Conservation (phyloP, 192 early-diverging fungal species). For the Gonapodya prolifera region DNA sequence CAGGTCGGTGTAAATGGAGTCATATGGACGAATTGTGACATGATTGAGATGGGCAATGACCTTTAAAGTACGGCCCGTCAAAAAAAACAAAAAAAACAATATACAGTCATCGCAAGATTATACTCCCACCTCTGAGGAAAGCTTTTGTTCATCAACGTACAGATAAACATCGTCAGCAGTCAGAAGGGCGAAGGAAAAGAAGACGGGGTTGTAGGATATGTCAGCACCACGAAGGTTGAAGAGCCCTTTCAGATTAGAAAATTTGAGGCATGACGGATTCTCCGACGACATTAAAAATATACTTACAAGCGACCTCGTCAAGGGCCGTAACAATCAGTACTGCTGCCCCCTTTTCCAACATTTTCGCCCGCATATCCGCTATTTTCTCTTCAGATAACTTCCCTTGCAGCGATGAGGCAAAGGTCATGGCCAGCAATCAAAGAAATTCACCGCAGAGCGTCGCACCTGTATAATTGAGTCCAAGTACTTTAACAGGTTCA, state of each 20-base stretch:
- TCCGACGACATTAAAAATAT: neutral
- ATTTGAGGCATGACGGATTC: neutral
- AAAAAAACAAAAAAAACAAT: neutral
- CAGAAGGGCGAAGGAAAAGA: constrained; percentile 82
- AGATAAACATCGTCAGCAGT: constrained; percentile 53
- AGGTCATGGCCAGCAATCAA: constrained; percentile 17
- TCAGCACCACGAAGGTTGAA: constrained; percentile 95
- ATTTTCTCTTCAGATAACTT: constrained; percentile 10
- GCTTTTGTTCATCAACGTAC: constrained; percentile 64
- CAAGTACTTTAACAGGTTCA: constrained; percentile 50
- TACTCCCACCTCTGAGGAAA: constrained; percentile 38
- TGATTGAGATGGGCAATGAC: constrained; percentile 35
- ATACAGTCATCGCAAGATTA: neutral
- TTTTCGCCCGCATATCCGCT: neutral
- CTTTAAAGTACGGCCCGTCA: neutral
- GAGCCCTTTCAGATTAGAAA: constrained; percentile 43
- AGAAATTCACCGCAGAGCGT: constrained; percentile 14
- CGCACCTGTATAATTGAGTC: constrained; percentile 51
- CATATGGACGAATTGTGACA: constrained; percentile 60
- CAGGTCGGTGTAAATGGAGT: constrained; percentile 65
- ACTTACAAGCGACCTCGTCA: constrained; percentile 79
- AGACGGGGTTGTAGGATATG: constrained; percentile 91
- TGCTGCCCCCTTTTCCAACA: constrained; percentile 28
- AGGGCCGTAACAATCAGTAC: constrained; percentile 78
- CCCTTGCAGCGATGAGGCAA: neutral